phyloP scores from a whole-genome alignment of 2,329 filamentous ascomycete genomes.

The Clarireedia sp. region DNA sequence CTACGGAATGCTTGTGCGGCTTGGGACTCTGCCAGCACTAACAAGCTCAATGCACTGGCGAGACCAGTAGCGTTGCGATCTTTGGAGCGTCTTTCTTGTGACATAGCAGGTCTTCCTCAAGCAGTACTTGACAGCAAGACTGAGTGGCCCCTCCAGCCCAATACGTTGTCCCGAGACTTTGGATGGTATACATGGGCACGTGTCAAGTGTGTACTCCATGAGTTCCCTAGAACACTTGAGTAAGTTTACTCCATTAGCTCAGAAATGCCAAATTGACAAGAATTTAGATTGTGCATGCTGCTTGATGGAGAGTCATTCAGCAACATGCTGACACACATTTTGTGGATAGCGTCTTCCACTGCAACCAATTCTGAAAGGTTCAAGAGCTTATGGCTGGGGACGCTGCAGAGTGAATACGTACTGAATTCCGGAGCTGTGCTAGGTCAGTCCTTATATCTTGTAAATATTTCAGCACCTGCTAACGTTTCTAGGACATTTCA shows the following conservation, averaged over 20 bases:
- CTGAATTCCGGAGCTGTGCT: constrained; percentile 14
- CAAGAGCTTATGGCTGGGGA: neutral
- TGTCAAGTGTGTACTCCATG: constrained; percentile 21
- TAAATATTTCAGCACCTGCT: neutral
- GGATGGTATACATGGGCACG: constrained; percentile 20
- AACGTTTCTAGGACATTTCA: constrained; percentile 20
- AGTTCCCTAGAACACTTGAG: constrained; percentile 24
- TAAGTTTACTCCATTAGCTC: constrained; percentile 8
- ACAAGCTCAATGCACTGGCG: constrained; percentile 9
- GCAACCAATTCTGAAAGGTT: neutral
- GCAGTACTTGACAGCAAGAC: constrained; percentile 6
- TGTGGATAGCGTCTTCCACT: constrained; percentile 23
- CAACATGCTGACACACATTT: constrained; percentile 21
- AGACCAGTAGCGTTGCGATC: constrained; percentile 14
- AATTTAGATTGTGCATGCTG: constrained; percentile 16
- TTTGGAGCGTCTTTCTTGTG: constrained; percentile 13
- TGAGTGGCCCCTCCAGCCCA: constrained; percentile 5
- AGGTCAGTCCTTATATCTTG: constrained; percentile 13
- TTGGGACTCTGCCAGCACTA: constrained; percentile 17
- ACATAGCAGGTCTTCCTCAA: constrained; percentile 10
- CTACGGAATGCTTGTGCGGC: constrained; percentile 22
- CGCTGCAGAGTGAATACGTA: neutral
- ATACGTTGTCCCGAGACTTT: constrained; percentile 13
- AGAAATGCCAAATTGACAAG: constrained; percentile 7
- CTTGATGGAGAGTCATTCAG: constrained; percentile 11